Evolutionary conservation across 805 yeast species (phyloP).

Genomic region (Yamadazyma kitorensis): DNA sequence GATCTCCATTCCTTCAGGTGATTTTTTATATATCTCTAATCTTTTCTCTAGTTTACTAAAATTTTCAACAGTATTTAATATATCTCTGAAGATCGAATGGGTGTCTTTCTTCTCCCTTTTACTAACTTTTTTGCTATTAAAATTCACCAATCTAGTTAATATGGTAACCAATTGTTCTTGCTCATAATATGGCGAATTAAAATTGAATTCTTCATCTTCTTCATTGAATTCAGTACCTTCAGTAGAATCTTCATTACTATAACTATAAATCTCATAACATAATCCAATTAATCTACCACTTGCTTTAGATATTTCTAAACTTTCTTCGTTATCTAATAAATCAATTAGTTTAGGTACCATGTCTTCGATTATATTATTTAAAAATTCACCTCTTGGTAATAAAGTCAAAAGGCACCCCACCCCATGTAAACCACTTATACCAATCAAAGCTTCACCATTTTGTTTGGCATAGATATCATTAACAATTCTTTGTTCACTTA

Average conservation of each 20-base stretch:
- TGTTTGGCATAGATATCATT: conserved; percentile 30
- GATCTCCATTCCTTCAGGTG: conserved; percentile 35
- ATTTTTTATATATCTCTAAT: conserved; percentile 33
- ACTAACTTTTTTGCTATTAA: conserved; percentile 55
- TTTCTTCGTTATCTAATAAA: conserved; percentile 39
- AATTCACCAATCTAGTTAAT: conserved; percentile 43
- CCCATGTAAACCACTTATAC: conserved; percentile 46
- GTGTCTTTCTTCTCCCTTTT: conserved; percentile 62
- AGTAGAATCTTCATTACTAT: conserved; percentile 32
- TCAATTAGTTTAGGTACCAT: conserved; percentile 37
- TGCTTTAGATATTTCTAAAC: conserved; percentile 49
- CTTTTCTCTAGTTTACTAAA: conserved; percentile 34
- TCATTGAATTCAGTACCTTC: conserved; percentile 41
- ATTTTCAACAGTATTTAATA: conserved; percentile 44
- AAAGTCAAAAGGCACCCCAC: conserved; percentile 44
- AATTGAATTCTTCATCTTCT: conserved; percentile 42
- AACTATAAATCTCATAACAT: conserved; percentile 51
- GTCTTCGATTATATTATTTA: conserved; percentile 41
- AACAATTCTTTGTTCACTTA: conserved; percentile 29
- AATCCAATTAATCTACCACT: conserved; percentile 56
- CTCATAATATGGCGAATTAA: conserved; percentile 52
- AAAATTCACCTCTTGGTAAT: conserved; percentile 40
- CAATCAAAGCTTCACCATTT: conserved; percentile 32
- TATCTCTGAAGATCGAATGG: conserved; percentile 60
- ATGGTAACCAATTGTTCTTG: conserved; percentile 43